Evolutionary conservation across 2,329 filamentous ascomycete species (phyloP).

Genomic region (Fusarium humuli): DNA sequence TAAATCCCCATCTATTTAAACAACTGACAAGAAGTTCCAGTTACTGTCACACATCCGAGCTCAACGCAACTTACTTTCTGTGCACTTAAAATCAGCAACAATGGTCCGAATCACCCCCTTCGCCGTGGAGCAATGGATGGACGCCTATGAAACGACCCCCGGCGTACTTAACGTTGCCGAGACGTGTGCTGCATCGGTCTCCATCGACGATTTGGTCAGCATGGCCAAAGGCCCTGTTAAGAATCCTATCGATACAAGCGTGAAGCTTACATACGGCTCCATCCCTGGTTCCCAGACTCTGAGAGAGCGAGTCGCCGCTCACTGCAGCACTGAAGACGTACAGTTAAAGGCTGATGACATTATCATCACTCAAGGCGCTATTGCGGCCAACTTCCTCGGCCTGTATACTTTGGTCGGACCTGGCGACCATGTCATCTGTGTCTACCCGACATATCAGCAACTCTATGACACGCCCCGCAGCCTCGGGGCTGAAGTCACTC

Average conservation of each 20-base stretch:
- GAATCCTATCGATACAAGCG: slow-evolving; percentile 63
- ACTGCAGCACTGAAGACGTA: slow-evolving; percentile 70
- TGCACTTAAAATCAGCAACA: background rate
- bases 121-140: slow-evolving; percentile 80
- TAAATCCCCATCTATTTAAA: background rate
- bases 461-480: slow-evolving; percentile 80
- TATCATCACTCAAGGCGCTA: slow-evolving; percentile 82
- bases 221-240: slow-evolving; percentile 56
- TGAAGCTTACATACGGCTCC: slow-evolving; percentile 76
- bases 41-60: background rate
- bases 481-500: slow-evolving; percentile 79
- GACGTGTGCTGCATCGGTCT: slow-evolving; percentile 82
- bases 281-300: slow-evolving; percentile 76
- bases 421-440: slow-evolving; percentile 86
- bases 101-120: slow-evolving; percentile 72
- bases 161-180: slow-evolving; percentile 78
- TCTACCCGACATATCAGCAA: slow-evolving; percentile 89
- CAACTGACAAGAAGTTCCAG: background rate
- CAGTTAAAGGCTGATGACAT: slow-evolving; percentile 68
- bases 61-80: too few species aligned
- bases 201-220: slow-evolving; percentile 72
- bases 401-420: slow-evolving; percentile 78
- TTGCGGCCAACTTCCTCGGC: slow-evolving; percentile 81
- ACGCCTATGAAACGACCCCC: slow-evolving; percentile 67
- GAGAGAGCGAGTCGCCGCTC: slow-evolving; percentile 70